Evolutionary conservation across 2,329 filamentous ascomycete genomes (phyloP).

Genomic region (Pseudogymnoascus destructans): DNA sequence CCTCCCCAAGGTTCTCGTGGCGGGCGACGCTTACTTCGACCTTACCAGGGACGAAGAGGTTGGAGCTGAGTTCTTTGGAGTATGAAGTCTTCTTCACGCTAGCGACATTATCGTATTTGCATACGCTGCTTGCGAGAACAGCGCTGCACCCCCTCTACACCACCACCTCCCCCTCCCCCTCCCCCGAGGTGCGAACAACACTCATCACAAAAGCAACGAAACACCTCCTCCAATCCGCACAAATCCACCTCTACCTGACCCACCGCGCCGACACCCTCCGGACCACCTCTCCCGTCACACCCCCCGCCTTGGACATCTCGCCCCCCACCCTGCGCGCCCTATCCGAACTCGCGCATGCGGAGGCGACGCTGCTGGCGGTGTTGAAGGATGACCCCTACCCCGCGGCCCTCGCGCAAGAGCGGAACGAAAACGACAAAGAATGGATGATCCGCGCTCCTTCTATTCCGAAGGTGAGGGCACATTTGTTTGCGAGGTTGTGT

Average conservation of each 20-base stretch:
- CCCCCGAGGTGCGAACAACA: constrained; percentile 51
- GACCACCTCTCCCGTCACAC: constrained; percentile 19
- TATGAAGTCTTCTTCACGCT: constrained; percentile 74
- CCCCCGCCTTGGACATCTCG: constrained; percentile 41
- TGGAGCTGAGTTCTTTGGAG: constrained; percentile 43
- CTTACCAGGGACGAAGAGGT: too few species aligned
- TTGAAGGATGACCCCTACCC: constrained; percentile 93
- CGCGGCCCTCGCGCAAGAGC: constrained; percentile 62
- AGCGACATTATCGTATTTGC: constrained; percentile 60
- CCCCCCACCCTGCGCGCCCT: constrained; percentile 42
- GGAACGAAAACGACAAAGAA: constrained; percentile 73
- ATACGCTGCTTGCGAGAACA: constrained; percentile 59
- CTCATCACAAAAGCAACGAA: constrained; percentile 65
- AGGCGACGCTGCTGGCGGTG: constrained; percentile 80
- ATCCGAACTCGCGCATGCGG: constrained; percentile 59
- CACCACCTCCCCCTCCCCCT: constrained; percentile 45
- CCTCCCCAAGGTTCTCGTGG: constrained; percentile 50
- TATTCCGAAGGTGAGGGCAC: constrained; percentile 76
- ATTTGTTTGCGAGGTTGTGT: constrained; percentile 78
- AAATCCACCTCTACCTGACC: constrained; percentile 61
- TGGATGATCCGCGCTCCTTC: constrained; percentile 94
- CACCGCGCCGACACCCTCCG: constrained; percentile 37
- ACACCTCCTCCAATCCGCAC: constrained; percentile 63
- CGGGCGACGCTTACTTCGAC: constrained; percentile 43
- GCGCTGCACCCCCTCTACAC: constrained; percentile 63